These are phyloP conservation scores for Rhododendron molle DNA, from an alignment of 148 eudicot genomes.

Conservation along the genomic window DNA sequence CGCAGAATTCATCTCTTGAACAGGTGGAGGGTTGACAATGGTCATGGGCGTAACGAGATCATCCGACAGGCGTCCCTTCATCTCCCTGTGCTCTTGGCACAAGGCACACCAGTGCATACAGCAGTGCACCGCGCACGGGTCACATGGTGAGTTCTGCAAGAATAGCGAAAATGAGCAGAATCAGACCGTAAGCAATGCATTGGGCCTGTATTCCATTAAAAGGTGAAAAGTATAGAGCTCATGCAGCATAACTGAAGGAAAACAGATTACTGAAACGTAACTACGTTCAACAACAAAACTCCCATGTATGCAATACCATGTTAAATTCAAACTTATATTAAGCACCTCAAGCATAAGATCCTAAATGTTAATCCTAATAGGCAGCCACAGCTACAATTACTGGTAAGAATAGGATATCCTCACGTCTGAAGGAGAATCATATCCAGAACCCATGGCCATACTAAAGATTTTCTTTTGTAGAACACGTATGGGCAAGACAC, in stretches of 20 bases:
- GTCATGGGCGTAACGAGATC: slow-evolving; percentile 49
- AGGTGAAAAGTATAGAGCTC: too few species aligned
- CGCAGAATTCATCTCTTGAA: slow-evolving; percentile 70
- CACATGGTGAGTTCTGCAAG: slow-evolving; percentile 87
- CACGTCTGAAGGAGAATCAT: neutral
- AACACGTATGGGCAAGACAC: neutral
- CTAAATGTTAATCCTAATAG: neutral
- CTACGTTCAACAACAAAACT: neutral
- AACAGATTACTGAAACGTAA: neutral
- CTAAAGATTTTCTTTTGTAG: neutral
- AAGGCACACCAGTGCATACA: slow-evolving; percentile 97
- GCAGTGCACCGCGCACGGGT: slow-evolving; percentile 88
- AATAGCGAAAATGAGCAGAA: neutral
- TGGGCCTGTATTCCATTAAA: neutral
- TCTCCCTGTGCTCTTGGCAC: slow-evolving; percentile 98
- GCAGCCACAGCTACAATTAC: neutral
- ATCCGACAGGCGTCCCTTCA: slow-evolving; percentile 82
- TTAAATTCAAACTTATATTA: neutral
- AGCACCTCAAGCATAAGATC: neutral
- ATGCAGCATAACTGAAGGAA: neutral
- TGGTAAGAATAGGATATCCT: neutral
- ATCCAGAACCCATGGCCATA: neutral
- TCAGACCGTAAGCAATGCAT: neutral
- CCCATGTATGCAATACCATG: neutral
- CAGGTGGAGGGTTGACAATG: slow-evolving; percentile 73